Evolutionary conservation across 2,329 filamentous ascomycete genomes (phyloP).

Genomic region (Aspergillus sp.): DNA sequence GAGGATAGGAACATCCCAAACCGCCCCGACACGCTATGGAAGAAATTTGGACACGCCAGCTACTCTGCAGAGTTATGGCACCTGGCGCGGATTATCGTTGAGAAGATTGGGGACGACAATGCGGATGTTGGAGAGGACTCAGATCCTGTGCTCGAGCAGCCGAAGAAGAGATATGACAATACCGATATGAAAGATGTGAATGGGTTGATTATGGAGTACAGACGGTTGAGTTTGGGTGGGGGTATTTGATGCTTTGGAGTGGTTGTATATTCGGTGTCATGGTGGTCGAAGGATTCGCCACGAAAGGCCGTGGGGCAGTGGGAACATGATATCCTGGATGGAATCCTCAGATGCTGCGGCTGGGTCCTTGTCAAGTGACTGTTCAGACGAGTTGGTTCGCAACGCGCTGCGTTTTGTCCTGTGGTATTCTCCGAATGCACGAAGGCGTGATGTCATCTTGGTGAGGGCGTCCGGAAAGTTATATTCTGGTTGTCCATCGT

Average conservation of each 20-base stretch:
- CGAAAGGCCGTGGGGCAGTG: slow-evolving; percentile 1
- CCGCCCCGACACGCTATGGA: slow-evolving; percentile 24
- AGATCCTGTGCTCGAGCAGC: neutral
- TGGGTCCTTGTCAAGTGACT: neutral
- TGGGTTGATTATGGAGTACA: slow-evolving; percentile 26
- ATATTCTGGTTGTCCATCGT: neutral
- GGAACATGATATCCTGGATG: neutral
- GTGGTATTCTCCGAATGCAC: neutral
- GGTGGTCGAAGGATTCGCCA: neutral
- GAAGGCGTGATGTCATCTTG: neutral
- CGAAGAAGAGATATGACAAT: slow-evolving; percentile 20
- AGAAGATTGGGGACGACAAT: slow-evolving; percentile 13
- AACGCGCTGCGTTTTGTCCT: neutral
- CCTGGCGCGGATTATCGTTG: slow-evolving; percentile 23
- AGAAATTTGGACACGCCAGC: slow-evolving; percentile 26
- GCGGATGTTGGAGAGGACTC: neutral
- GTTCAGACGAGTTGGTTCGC: too few species aligned
- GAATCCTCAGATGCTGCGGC: neutral
- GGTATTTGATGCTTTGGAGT: neutral
- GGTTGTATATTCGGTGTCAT: neutral
- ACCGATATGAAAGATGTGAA: slow-evolving; percentile 27
- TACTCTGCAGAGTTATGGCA: slow-evolving; percentile 30
- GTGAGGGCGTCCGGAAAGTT: neutral
- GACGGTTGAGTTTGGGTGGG: slow-evolving; percentile 19
- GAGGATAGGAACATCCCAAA: slow-evolving; percentile 20